Evolutionary conservation across 306 rosid genomes (phyloP).

Genomic region (Vigna mungo): DNA sequence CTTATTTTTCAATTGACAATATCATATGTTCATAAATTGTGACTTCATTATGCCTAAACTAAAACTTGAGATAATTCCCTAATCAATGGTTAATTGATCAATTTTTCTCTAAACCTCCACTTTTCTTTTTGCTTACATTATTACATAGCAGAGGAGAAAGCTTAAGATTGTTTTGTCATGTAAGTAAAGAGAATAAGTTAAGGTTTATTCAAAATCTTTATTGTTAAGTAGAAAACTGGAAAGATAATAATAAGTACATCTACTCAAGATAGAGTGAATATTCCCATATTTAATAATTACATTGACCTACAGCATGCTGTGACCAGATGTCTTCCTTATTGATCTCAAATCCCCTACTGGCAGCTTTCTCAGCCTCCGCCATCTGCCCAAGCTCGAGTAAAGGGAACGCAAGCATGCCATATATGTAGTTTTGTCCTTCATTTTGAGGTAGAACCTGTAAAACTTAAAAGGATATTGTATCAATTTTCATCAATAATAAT

Average conservation of each 20-base stretch:
- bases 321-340: conserved; percentile 77
- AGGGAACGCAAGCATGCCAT: conserved; percentile 92
- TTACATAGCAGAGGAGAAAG: not conserved
- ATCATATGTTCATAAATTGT: not conserved
- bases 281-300: conserved; percentile 20
- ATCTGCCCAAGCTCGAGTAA: conserved; percentile 79
- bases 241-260: not conserved
- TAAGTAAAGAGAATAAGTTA: not conserved
- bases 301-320: conserved; percentile 82
- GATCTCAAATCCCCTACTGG: conserved; percentile 74
- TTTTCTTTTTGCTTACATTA: not conserved
- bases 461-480: conserved; percentile 30
- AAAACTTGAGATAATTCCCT: conserved; percentile 29
- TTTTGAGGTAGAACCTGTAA: conserved; percentile 78
- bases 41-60: conserved; percentile 11
- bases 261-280: conserved; percentile 3
- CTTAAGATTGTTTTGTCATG: not conserved
- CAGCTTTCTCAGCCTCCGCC: conserved; percentile 86
- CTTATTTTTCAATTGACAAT: not conserved
- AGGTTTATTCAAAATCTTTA: conserved; percentile 20
- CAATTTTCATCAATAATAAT: conserved; percentile 26
- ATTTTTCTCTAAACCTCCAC: not conserved
- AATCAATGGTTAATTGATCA: conserved; percentile 12
- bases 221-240: conserved; percentile 25
- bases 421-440: conserved; percentile 66